phyloP scores from a whole-genome alignment of 352 stramenopile genomes.

The Phytophthora brassicae region DNA sequence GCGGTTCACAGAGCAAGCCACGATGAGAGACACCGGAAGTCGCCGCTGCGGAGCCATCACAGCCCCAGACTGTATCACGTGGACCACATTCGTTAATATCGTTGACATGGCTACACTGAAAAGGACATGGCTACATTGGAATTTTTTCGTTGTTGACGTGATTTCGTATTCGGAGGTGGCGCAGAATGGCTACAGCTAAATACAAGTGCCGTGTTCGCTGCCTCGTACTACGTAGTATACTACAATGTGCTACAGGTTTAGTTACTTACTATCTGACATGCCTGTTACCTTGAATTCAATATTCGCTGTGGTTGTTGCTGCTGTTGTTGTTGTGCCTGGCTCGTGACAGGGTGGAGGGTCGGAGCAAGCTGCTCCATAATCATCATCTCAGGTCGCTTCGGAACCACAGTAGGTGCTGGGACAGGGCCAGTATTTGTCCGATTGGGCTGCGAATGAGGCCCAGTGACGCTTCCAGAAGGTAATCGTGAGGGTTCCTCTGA shows the following conservation, averaged over 20 bases:
- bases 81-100: constrained; percentile 8
- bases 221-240: constrained; percentile 43
- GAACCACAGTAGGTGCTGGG: constrained; percentile 4
- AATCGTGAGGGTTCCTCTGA: constrained; percentile 37
- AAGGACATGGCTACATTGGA: no score
- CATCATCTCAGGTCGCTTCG: constrained; percentile 40
- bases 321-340: constrained; percentile 28
- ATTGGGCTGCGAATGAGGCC: constrained; percentile 14
- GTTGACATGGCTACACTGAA: constrained; percentile 7
- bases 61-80: constrained; percentile 4
- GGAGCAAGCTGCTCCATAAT: constrained; percentile 38
- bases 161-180: constrained; percentile 31
- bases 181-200: constrained; percentile 25
- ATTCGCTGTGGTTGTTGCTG: constrained; percentile 36
- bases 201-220: constrained; percentile 27
- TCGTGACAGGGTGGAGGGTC: constrained; percentile 28
- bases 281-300: constrained; percentile 46
- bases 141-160: background rate
- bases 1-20: constrained; percentile 67
- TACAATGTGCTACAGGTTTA: constrained; percentile 45
- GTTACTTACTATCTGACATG: constrained; percentile 47
- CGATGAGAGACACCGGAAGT: constrained; percentile 62
- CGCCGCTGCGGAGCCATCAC: background rate
- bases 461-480: constrained; percentile 25
- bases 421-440: constrained; percentile 16